Percentiles rank a stretch among this genome's conserved stretches.
These are phyloP conservation scores for Hypholoma sublateritium DNA, from an alignment of 768 basidiomycete genomes.

Conservation along the genomic window DNA sequence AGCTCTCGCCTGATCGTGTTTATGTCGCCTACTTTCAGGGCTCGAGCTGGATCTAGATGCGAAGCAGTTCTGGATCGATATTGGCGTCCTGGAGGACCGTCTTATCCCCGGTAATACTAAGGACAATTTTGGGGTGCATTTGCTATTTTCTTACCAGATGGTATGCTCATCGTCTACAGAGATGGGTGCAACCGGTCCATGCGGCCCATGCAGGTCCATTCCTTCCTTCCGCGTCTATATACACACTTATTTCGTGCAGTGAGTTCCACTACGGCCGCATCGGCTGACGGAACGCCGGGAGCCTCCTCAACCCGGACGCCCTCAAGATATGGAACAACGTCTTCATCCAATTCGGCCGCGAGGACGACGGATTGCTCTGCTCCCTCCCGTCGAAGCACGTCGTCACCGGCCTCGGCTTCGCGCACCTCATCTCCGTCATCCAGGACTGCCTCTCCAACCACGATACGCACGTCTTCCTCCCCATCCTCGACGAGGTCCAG, in stretches of 20 bases:
- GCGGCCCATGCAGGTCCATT: conserved; percentile 87
- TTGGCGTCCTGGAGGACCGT: conserved; percentile 86
- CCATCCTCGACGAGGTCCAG: conserved; percentile 85
- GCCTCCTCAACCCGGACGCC: conserved; percentile 94
- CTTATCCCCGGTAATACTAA: conserved; percentile 93
- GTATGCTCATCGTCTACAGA: conserved; percentile 45
- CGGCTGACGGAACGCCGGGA: conserved; percentile 90
- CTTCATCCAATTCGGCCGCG: conserved; percentile 98
- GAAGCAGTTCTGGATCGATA: conserved; percentile 82
- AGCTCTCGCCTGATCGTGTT: conserved; percentile 84
- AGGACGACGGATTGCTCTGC: conserved; percentile 79
- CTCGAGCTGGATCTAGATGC: conserved; percentile 88
- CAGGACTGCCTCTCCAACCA: conserved; percentile 94
- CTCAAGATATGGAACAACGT: conserved; percentile 99
- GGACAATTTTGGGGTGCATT: conserved; percentile 97
- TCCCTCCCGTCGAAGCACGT: conserved; percentile 90
- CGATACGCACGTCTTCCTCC: conserved; percentile 93
- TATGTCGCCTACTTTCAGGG: conserved; percentile 99
- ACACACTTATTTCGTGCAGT: conserved; percentile 34
- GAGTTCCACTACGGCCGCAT: conserved; percentile 98
- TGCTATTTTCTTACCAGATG: not conserved
- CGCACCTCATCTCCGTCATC: conserved; percentile 90
- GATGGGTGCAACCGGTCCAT: conserved; percentile 98
- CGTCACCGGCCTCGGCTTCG: conserved; percentile 99
- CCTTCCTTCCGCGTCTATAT: not conserved